Conservation (phyloP, 2,329 filamentous ascomycete genomes). For the Trichoderma polysporum region DNA sequence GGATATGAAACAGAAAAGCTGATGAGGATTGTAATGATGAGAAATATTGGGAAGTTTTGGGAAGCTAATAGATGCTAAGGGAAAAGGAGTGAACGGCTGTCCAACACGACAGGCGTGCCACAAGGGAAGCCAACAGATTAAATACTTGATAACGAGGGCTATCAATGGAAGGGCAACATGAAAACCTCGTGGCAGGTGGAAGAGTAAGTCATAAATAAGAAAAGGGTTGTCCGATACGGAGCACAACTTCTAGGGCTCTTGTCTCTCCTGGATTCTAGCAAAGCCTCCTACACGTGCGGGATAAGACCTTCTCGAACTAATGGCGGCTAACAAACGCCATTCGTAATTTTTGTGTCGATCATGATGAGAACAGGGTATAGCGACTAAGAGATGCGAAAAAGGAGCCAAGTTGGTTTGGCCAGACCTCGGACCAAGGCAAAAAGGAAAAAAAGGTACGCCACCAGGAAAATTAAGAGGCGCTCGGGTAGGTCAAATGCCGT, state of each 20-base stretch:
- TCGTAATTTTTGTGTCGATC: conserved; percentile 15
- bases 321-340: neutral
- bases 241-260: neutral
- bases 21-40: neutral
- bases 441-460: neutral
- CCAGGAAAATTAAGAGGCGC: neutral
- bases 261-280: conserved; percentile 4
- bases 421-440: neutral
- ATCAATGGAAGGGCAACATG: conserved; percentile 7
- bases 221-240: neutral
- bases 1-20: neutral
- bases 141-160: conserved; percentile 10
- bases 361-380: conserved; percentile 12
- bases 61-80: neutral
- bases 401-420: neutral
- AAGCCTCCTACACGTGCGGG: conserved; percentile 16
- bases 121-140: conserved; percentile 8
- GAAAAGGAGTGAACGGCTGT: conserved; percentile 12
- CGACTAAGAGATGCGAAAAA: neutral
- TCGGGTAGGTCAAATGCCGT: neutral
- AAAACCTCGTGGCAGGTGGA: conserved; percentile 18
- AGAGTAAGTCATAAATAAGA: conserved; percentile 18
- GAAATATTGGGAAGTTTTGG: neutral
- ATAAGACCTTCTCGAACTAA: conserved; percentile 8
- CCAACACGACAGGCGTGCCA: conserved; percentile 13